Evolutionary conservation across 352 stramenopile genomes (phyloP).

Genomic region (Pythium chondricola): DNA sequence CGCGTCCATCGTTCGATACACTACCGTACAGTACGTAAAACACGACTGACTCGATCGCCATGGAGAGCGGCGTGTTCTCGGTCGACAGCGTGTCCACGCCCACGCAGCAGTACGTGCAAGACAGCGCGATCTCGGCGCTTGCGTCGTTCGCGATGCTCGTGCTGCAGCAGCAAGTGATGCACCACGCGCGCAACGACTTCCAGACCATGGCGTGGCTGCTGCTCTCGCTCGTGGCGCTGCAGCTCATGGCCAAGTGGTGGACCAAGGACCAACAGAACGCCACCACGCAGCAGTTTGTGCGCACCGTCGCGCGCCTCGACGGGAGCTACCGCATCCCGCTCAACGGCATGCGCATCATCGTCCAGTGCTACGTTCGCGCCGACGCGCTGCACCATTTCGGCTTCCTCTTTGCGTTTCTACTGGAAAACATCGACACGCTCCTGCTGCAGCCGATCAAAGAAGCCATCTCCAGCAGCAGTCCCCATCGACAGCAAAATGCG

Average conservation of each 20-base stretch:
- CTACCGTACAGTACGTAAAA: too few species aligned
- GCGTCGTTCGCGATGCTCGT: conserved; percentile 24
- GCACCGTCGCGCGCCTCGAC: conserved; percentile 5
- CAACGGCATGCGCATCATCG: conserved; percentile 33
- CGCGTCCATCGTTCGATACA: not conserved
- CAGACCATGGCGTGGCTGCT: conserved; percentile 23
- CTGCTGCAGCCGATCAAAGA: conserved; percentile 41
- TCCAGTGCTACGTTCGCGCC: conserved; percentile 36
- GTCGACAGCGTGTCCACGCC: conserved; percentile 8
- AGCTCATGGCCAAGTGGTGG: conserved; percentile 15
- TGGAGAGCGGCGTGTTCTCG: conserved; percentile 5
- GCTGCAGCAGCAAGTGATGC: conserved; percentile 24
- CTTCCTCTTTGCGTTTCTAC: conserved; percentile 61
- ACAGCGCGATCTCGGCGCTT: conserved; percentile 15
- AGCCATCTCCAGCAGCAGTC: conserved; percentile 1
- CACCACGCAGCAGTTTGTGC: conserved; percentile 18
- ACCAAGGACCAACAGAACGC: conserved; percentile 17
- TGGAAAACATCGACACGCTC: conserved; percentile 42
- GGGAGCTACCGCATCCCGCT: conserved; percentile 18
- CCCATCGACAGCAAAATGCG: not conserved
- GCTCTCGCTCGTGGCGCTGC: conserved; percentile 13
- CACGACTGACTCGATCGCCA: too few species aligned
- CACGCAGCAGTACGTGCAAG: conserved; percentile 17
- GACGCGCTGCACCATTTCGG: conserved; percentile 65
- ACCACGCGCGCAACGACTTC: conserved; percentile 24